phyloP scores from a whole-genome alignment of 768 basidiomycete species.

The Lentinula sp. region DNA sequence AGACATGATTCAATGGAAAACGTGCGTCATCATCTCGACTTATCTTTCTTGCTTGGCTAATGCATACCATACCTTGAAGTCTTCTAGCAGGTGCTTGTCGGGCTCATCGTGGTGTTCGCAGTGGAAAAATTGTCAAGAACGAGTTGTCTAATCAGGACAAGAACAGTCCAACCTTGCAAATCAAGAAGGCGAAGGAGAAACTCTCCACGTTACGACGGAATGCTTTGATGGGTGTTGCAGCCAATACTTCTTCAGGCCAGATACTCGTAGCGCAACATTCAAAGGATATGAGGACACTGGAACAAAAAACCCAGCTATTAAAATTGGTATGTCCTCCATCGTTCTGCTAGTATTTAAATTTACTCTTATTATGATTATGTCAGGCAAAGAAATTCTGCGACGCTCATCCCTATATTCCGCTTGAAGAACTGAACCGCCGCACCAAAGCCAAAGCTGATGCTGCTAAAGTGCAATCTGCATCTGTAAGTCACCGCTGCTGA shows the following conservation, averaged over 20 bases:
- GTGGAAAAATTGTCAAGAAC: not conserved
- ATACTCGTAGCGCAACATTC: not conserved
- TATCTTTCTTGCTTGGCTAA: not conserved
- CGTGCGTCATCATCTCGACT: not conserved
- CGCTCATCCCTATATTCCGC: not conserved
- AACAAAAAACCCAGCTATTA: not conserved
- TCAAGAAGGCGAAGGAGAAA: not conserved
- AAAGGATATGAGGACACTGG: not conserved
- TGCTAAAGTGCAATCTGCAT: not conserved
- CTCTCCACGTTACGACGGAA: not conserved
- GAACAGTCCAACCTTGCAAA: not conserved
- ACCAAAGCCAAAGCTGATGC: not conserved
- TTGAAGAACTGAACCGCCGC: not conserved
- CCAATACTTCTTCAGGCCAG: not conserved
- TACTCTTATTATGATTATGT: not conserved
- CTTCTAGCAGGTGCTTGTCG: not conserved
- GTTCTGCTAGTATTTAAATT: not conserved
- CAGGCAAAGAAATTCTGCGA: not conserved
- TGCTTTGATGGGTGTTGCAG: not conserved
- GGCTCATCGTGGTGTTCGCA: not conserved
- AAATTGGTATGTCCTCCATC: not conserved
- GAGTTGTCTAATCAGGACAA: not conserved
- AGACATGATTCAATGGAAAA: not conserved
- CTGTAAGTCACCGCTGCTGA: not conserved
- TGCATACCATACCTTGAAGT: not conserved